phyloP scores from a whole-genome alignment of 257 asterid species.

The Rehmannia glutinosa region DNA sequence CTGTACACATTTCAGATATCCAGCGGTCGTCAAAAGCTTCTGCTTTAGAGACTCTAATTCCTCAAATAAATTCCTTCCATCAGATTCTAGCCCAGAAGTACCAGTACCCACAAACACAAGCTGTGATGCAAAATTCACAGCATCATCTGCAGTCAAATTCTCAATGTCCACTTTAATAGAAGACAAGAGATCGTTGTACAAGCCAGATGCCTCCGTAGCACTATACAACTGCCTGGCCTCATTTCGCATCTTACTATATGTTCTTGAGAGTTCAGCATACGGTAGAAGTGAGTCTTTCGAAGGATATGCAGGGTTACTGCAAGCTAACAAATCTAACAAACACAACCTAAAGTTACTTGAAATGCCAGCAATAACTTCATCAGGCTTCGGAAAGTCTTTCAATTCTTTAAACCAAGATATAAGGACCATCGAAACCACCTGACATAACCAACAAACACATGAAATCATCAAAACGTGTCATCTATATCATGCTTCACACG shows the following conservation, averaged over 20 bases:
- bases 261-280: slow-evolving; percentile 91
- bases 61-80: slow-evolving; percentile 48
- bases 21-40: slow-evolving; percentile 83
- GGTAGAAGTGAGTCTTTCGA: slow-evolving; percentile 80
- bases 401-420: slow-evolving; percentile 93
- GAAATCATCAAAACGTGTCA: slow-evolving; percentile 6
- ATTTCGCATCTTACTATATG: slow-evolving; percentile 82
- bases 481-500: neutral
- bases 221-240: slow-evolving; percentile 81
- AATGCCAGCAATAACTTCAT: slow-evolving; percentile 44
- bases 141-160: slow-evolving; percentile 81
- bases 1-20: slow-evolving; percentile 97
- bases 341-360: slow-evolving; percentile 64
- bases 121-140: slow-evolving; percentile 70
- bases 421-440: slow-evolving; percentile 92
- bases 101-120: slow-evolving; percentile 43
- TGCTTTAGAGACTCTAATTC: slow-evolving; percentile 90
- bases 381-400: slow-evolving; percentile 38
- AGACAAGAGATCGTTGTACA: slow-evolving; percentile 53
- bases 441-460: slow-evolving; percentile 26
- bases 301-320: slow-evolving; percentile 92
- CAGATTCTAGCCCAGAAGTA: slow-evolving; percentile 47
- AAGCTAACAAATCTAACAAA: slow-evolving; percentile 70
- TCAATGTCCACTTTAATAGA: slow-evolving; percentile 49
- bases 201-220: slow-evolving; percentile 62